Conservation (phyloP, 1,284 basidiomycete genomes). For the Veloporphyrellus conicus region DNA sequence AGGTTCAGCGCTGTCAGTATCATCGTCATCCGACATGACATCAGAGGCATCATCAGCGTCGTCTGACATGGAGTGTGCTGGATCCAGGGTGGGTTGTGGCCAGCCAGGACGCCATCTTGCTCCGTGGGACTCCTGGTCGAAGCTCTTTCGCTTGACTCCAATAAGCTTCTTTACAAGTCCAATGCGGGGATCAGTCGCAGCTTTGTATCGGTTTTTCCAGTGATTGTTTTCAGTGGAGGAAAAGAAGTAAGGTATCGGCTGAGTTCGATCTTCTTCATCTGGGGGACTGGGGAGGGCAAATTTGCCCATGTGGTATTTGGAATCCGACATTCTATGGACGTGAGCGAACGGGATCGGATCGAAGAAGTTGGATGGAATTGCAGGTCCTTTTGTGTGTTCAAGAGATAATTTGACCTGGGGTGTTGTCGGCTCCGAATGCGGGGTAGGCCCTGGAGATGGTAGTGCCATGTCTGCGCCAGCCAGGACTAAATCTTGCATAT, state of each 20-base stretch:
- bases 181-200: constrained; percentile 62
- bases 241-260: constrained; percentile 21
- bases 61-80: constrained; percentile 14
- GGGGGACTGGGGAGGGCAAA: constrained; percentile 66
- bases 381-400: constrained; percentile 13
- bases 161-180: constrained; percentile 60
- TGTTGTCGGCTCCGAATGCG: constrained; percentile 46
- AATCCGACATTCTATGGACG: constrained; percentile 57
- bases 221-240: constrained; percentile 23
- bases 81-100: constrained; percentile 40
- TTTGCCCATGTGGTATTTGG: constrained; percentile 70
- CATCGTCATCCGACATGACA: constrained; percentile 37
- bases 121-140: constrained; percentile 29
- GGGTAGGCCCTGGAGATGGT: constrained; percentile 41
- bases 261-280: constrained; percentile 43
- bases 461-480: constrained; percentile 35
- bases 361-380: constrained; percentile 38
- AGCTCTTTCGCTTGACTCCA: constrained; percentile 58
- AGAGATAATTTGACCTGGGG: constrained; percentile 46
- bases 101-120: constrained; percentile 36
- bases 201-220: constrained; percentile 52
- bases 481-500: constrained; percentile 17
- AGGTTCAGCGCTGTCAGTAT: constrained; percentile 32
- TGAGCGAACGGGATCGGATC: constrained; percentile 68
- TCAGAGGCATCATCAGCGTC: constrained; percentile 35